Evolutionary conservation across 345 rosid species (phyloP).

Genomic region (Eucalyptus curtisii): DNA sequence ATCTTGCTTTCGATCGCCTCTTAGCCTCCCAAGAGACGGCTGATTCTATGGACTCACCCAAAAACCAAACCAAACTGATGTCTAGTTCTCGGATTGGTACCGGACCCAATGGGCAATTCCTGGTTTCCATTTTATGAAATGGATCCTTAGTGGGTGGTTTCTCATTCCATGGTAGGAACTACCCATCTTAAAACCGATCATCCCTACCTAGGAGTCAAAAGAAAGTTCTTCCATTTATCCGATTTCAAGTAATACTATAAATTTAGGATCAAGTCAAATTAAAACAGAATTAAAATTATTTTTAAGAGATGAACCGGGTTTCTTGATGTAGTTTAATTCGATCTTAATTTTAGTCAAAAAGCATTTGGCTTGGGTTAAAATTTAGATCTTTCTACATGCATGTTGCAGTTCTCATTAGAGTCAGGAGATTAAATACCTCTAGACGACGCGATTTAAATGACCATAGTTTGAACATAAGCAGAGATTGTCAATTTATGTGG

Average conservation of each 20-base stretch:
- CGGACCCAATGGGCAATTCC: too few species aligned
- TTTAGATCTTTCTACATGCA: not conserved
- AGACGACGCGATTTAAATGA: accelerated
- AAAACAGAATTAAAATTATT: not conserved
- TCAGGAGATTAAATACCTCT: not conserved
- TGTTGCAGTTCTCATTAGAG: not conserved
- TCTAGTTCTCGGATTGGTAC: too few species aligned
- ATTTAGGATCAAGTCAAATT: not conserved
- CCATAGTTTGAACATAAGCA: not conserved
- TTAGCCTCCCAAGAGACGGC: too few species aligned
- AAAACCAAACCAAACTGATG: accelerated
- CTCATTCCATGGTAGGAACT: too few species aligned
- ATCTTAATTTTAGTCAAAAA: not conserved
- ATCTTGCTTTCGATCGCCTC: too few species aligned
- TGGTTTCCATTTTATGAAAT: too few species aligned
- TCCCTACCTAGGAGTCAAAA: not conserved
- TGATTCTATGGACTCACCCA: too few species aligned
- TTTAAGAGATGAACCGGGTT: not conserved
- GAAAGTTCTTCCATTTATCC: not conserved
- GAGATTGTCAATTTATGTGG: not conserved
- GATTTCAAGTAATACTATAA: not conserved
- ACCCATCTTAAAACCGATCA: too few species aligned
- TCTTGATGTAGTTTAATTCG: not conserved
- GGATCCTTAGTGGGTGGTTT: too few species aligned
- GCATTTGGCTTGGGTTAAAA: not conserved